Evolutionary conservation across 2,329 filamentous ascomycete species (phyloP), one percentile per base, ranked within the genome.

Genomic region (Talaromyces pinophilus): DNA sequence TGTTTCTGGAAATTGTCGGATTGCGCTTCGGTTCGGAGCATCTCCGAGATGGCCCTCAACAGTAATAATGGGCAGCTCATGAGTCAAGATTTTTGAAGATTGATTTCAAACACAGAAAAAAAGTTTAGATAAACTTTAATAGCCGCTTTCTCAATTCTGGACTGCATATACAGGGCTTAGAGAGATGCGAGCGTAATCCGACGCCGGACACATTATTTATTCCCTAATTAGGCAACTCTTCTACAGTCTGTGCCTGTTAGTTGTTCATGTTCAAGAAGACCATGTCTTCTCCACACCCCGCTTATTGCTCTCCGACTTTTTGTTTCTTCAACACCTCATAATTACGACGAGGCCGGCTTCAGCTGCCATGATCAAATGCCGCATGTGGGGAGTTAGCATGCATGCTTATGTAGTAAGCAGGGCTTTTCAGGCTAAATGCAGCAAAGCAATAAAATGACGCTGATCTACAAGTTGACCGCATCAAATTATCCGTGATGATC

Each of bases 11-110:
- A 30, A 33, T 5, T 57, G 30, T 57, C 10, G 54, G 30, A 13
- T 57, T 38, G 54, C n/a, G 52, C 54, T 25, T 38, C 17, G 28
- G 52, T 30, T 55, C 52, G 54, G 54, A 57, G 54, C 54, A 57
- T 57, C 33, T 38, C 54, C 54, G 54, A 38, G 48, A 25, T 15
- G 4, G 17, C 30, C 17, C 50, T 30, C 50, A 33, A 33, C 25
- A n/a, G 28, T 33, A 28, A 33, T 4, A 54, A 30, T 15, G 17
- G 17, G 50, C 25, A 54, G 28, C 17, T 19, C 25, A n/a, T n/a
- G 33, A 35, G 28, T 11, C n/a, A 48, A 25, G 8, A 25, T 48
- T 48, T 25, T 25, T 48, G 19, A 48, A 10, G 1, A 13, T 35
- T 19, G 17, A 55, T 11, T 19, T 11, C 28, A 19, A 55, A 11